phyloP scores from a whole-genome alignment of 2,329 filamentous ascomycete genomes.

The Camillea tinctor region DNA sequence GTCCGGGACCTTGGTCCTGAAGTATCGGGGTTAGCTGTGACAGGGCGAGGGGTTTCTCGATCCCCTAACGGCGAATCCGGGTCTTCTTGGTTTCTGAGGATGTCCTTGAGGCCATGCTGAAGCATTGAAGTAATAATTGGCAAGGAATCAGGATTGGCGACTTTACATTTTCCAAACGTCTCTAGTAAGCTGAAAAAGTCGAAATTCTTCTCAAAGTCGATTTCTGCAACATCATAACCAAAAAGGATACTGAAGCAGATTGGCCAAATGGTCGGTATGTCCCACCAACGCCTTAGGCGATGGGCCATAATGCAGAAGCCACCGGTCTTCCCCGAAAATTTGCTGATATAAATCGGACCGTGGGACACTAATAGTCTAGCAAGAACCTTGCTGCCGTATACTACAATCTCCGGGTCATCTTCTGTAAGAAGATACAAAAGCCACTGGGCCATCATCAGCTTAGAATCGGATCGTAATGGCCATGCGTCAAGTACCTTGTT shows the following conservation, averaged over 20 bases:
- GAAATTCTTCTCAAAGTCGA: slow-evolving; percentile 72
- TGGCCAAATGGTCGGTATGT: slow-evolving; percentile 78
- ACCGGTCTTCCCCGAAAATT: slow-evolving; percentile 79
- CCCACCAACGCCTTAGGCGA: slow-evolving; percentile 85
- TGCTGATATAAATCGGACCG: slow-evolving; percentile 76
- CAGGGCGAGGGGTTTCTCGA: slow-evolving; percentile 15
- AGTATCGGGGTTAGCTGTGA: slow-evolving; percentile 27
- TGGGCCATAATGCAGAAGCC: slow-evolving; percentile 85
- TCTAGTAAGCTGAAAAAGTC: slow-evolving; percentile 73
- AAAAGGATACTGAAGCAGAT: slow-evolving; percentile 88
- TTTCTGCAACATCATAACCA: slow-evolving; percentile 72
- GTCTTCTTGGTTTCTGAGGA: slow-evolving; percentile 61
- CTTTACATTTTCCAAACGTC: slow-evolving; percentile 65
- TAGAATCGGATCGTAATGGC: slow-evolving; percentile 23
- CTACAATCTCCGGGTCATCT: slow-evolving; percentile 77
- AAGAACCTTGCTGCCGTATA: slow-evolving; percentile 78
- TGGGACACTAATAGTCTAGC: slow-evolving; percentile 81
- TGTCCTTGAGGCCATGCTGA: slow-evolving; percentile 74
- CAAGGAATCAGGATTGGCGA: slow-evolving; percentile 75
- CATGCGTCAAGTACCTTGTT: slow-evolving; percentile 67
- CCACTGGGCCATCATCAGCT: slow-evolving; percentile 60
- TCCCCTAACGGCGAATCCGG: slow-evolving; percentile 50
- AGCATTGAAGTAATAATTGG: slow-evolving; percentile 83
- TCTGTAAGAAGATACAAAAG: slow-evolving; percentile 87
- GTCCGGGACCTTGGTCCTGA: slow-evolving; percentile 41